Base-by-base conservation (phyloP, 2,329 filamentous ascomycete genomes). In the Diaporthe sp. region DNA sequence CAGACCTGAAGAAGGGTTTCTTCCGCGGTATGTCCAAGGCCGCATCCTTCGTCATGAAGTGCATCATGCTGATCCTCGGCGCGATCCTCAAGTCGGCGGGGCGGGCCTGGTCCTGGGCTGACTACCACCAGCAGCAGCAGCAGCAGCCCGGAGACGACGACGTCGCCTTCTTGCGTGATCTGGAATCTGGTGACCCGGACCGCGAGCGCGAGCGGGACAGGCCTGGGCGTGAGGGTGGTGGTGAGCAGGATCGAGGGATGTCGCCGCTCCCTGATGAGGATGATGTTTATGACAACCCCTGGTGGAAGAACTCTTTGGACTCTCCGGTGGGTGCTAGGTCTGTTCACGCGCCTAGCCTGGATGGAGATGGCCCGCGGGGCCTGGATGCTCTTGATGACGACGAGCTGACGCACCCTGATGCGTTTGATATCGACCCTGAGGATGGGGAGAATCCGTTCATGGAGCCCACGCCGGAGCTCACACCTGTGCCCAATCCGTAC, bases 291-390 rank as follows among this genome's bases (percentile, higher is more conserved):
- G n/a, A 8, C 2, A 68, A 68, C 30, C 63, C 47, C 1, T 68
- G 63, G 63, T 2, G 13, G 22, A 39, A 37, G 1, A 15, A 2
- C 4, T 51, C 44, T 6, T 2, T 25, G 30, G 63, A 39, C 30
- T 37, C 44, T 1, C 7, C 39, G 4, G 10, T 3, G 13, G 5
- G 5, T 4, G 4, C 32, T 1, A 35, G 51, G 32, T 32, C 59
- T 0, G 27, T 32, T 12, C 27, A n/a, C 1, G 22, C 25, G 30
- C 47, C 47, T 1, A 2, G 7, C 3, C 0, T 8, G 15, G 15
- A 47, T 8, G 44, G 44, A 2, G 12, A 2, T 3, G 0, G 3
- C 2, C 19, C 30, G 1, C 22, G 30, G 4, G 22, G 30, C 2
- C 1, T 37, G 12, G 30, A 9, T 6, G 47, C n/a, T 13, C n/a